Evolutionary conservation across 495 filamentous ascomycete species (phyloP).

Genomic region (Cladorrhinum samala): DNA sequence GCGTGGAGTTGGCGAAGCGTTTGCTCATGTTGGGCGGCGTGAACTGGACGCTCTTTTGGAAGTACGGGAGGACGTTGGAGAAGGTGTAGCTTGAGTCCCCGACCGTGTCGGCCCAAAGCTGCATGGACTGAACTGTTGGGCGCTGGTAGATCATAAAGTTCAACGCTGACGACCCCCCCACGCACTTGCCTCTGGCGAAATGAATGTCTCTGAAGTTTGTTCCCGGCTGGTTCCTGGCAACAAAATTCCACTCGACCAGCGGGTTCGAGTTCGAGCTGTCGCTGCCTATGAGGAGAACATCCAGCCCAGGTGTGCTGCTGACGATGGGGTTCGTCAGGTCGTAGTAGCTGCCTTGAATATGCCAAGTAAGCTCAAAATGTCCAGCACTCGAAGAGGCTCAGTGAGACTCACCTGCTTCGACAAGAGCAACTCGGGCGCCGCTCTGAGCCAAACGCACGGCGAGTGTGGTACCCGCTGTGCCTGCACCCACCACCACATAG

Average conservation of each 20-base stretch:
- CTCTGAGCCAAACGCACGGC: slow-evolving; percentile 4
- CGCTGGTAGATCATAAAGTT: slow-evolving; percentile 4
- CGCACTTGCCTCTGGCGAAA: slow-evolving; percentile 1
- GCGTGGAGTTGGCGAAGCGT: slow-evolving; percentile 2
- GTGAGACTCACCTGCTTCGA: slow-evolving; percentile 6
- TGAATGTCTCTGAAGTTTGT: slow-evolving; percentile 1
- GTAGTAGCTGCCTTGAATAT: neutral
- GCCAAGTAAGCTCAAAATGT: neutral
- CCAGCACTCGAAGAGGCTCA: neutral
- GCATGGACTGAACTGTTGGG: neutral
- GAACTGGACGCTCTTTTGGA: slow-evolving; percentile 3
- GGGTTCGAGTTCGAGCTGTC: neutral
- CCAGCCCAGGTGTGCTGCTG: slow-evolving; percentile 4
- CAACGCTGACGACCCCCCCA: slow-evolving; percentile 3
- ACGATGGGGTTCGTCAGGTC: slow-evolving; percentile 6
- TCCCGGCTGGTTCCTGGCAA: slow-evolving; percentile 4
- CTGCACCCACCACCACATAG: slow-evolving; percentile 7
- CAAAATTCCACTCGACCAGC: slow-evolving; percentile 2
- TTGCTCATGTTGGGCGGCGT: neutral
- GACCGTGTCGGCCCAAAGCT: neutral
- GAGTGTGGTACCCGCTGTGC: slow-evolving; percentile 3
- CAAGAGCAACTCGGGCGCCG: slow-evolving; percentile 3
- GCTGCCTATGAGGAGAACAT: slow-evolving; percentile 5
- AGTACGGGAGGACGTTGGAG: neutral
- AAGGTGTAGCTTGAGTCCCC: neutral